Evolutionary conservation across 2,329 filamentous ascomycete genomes (phyloP).

Genomic region (Monosporascus sp.): DNA sequence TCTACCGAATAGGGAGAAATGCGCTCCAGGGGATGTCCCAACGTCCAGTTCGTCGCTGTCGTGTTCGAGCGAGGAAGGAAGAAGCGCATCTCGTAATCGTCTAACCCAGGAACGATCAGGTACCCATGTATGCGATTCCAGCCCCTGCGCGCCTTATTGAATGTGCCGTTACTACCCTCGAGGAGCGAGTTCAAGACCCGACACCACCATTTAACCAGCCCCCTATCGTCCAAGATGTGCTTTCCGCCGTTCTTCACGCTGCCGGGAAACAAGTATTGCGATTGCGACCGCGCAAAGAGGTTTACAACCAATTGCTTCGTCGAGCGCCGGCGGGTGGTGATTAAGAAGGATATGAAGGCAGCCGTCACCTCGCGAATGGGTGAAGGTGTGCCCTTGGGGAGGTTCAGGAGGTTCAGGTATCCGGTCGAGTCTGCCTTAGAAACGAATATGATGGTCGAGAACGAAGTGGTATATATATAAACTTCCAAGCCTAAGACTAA

Average conservation of each 20-base stretch:
- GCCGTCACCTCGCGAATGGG: slow-evolving; percentile 70
- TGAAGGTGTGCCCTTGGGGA: slow-evolving; percentile 60
- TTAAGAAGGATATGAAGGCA: slow-evolving; percentile 70
- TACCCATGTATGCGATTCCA: slow-evolving; percentile 64
- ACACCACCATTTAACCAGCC: slow-evolving; percentile 95
- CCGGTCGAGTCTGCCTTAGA: slow-evolving; percentile 97
- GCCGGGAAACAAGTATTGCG: slow-evolving; percentile 91
- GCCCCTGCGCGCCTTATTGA: slow-evolving; percentile 22
- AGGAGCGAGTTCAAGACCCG: slow-evolving; percentile 76
- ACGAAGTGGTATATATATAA: slow-evolving; percentile 76
- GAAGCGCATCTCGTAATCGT: slow-evolving; percentile 71
- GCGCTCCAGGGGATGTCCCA: slow-evolving; percentile 64
- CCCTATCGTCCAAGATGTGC: slow-evolving; percentile 86
- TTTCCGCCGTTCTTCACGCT: slow-evolving; percentile 81
- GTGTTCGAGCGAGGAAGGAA: slow-evolving; percentile 60
- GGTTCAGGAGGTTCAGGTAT: slow-evolving; percentile 63
- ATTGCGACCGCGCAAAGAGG: slow-evolving; percentile 85
- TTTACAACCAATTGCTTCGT: slow-evolving; percentile 72
- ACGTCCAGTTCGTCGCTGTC: slow-evolving; percentile 57
- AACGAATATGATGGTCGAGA: slow-evolving; percentile 83
- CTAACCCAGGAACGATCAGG: slow-evolving; percentile 80
- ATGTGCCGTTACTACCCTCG: slow-evolving; percentile 32
- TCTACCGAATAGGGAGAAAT: slow-evolving; percentile 59
- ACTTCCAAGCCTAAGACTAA: slow-evolving; percentile 82
- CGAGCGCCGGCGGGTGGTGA: slow-evolving; percentile 59